Evolutionary conservation across 2,329 filamentous ascomycete species (phyloP).

Genomic region (Fonsecaea monophora): DNA sequence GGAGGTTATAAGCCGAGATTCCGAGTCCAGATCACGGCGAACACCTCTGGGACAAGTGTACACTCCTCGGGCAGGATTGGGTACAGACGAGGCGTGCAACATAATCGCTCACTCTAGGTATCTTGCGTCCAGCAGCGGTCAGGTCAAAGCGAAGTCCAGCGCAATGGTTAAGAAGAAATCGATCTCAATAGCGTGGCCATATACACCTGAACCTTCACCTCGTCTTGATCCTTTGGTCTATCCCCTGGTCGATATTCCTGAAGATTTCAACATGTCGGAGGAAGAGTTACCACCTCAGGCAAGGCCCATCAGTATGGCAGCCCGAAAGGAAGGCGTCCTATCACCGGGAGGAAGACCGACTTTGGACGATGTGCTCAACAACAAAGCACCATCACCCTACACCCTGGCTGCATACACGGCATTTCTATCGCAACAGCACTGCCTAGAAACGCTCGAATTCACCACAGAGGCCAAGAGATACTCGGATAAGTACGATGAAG

Average conservation of each 20-base stretch:
- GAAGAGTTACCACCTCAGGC: conserved; percentile 46
- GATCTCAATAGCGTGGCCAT: conserved; percentile 42
- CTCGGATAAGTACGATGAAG: conserved; percentile 68
- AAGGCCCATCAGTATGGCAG: conserved; percentile 53
- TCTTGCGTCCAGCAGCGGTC: conserved; percentile 13
- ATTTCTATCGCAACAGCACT: conserved; percentile 95
- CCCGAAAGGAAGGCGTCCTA: conserved; percentile 49
- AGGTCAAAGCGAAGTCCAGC: conserved; percentile 32
- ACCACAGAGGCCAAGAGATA: conserved; percentile 93
- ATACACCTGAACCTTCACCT: conserved; percentile 53
- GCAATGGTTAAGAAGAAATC: conserved; percentile 41
- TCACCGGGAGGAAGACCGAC: conserved; percentile 68
- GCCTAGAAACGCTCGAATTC: conserved; percentile 94
- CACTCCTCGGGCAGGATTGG: background rate
- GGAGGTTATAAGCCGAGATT: background rate
- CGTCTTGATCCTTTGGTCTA: conserved; percentile 51
- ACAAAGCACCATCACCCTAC: conserved; percentile 85
- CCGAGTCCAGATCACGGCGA: background rate
- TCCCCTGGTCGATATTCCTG: conserved; percentile 53
- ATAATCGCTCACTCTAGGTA: background rate
- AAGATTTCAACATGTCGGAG: conserved; percentile 50
- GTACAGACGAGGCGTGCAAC: conserved; percentile 1
- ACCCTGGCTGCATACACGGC: conserved; percentile 93
- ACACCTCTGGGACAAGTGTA: background rate
- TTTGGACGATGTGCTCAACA: conserved; percentile 84